Base-by-base conservation (phyloP, 208 protist species). In the Herpetomonas samuelpessoai region DNA sequence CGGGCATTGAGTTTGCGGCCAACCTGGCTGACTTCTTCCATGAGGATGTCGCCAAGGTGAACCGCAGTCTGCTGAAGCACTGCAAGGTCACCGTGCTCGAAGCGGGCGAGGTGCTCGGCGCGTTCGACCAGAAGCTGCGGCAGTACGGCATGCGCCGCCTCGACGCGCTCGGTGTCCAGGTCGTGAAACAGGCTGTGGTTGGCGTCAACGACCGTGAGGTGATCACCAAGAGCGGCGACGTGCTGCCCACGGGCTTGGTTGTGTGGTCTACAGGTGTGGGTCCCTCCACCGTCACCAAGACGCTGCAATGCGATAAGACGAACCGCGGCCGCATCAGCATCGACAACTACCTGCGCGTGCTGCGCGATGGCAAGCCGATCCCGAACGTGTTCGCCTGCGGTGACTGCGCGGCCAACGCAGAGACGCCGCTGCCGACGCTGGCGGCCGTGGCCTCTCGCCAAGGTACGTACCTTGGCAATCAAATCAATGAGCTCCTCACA, bases 21-120 rank as follows among this genome's bases (percentile, higher is more conserved):
- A 91, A 87, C 59, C 71, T 97, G 27, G 81, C 83, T 41, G 94
- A 98, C 47, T 97, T 98, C 61, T 75, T 98, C 64, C 74, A 71
- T 2, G 65, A 91, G 51, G 94, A 98, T 73, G 65, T 97, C 49
- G 57, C 60, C 46, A 89, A 86, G 50, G 60, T 90, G 41, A 85
- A 86, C 62, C 81, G 61, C 53, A 62, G 65, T 21, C 76, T 97
- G 31, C 48, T 86, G 38, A 47, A 79, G 28, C 65, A 89, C 71
- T 91, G 85, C 67, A 84, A 83, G 53, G 81, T 97, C 30, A 93
- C 86, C 16, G 74, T 97, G 26, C 72, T 97, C 30, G 91, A 97
- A 74, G 91, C 91, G 2, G 76, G 84, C 25, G 85, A 96, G 53
- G 77, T 97, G 22, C 76, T 97, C 27, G 88, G 85, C 51, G 80